Conservation (phyloP, 1,139 yeast genomes). For the Meyerozyma guilliermondii region DNA sequence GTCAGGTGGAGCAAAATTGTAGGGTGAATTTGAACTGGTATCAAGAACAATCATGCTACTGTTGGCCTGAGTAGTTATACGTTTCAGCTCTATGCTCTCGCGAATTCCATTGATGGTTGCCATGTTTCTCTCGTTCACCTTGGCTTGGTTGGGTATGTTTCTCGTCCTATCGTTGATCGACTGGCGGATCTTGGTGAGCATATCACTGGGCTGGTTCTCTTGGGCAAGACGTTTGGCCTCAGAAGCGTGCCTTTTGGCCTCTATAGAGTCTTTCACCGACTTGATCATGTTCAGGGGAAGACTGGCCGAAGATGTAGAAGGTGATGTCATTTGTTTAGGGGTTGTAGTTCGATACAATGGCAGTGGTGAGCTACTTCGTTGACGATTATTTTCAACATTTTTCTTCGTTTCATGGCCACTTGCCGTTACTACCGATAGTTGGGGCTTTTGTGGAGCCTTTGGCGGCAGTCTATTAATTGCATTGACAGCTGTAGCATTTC, state of each 20-base stretch:
- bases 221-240: slow-evolving; percentile 9
- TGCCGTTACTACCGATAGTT: not conserved
- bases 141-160: slow-evolving; percentile 6
- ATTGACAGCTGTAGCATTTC: not conserved
- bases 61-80: slow-evolving; percentile 5
- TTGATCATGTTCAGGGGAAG: slow-evolving; percentile 12
- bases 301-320: not conserved
- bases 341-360: not conserved
- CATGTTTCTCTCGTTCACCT: slow-evolving; percentile 10
- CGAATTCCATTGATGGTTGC: slow-evolving; percentile 16
- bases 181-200: slow-evolving; percentile 15
- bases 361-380: not conserved
- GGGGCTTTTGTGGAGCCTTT: not conserved
- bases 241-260: slow-evolving; percentile 9
- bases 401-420: not conserved
- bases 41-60: slow-evolving; percentile 1
- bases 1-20: not conserved
- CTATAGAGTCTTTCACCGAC: slow-evolving; percentile 11
- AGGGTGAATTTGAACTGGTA: not conserved
- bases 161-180: slow-evolving; percentile 14
- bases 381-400: not conserved
- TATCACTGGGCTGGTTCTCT: slow-evolving; percentile 12
- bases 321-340: not conserved
- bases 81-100: slow-evolving; percentile 16
- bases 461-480: not conserved